phyloP scores from a whole-genome alignment of 2,329 filamentous ascomycete genomes.

The Aspergillus viridinutans region DNA sequence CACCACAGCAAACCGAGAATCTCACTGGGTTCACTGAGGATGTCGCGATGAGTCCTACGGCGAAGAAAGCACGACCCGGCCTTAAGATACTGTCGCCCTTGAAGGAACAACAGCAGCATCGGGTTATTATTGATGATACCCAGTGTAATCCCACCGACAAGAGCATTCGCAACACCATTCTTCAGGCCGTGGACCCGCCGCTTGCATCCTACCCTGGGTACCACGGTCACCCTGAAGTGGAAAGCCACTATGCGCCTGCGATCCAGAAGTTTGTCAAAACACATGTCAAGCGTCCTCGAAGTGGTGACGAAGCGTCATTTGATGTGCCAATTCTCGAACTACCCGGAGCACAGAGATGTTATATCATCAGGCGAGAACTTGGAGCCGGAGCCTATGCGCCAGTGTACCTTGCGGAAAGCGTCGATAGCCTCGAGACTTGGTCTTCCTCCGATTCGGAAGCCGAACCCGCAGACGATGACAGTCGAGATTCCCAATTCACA shows the following conservation, averaged over 20 bases:
- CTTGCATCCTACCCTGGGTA: constrained; percentile 74
- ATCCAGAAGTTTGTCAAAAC: constrained; percentile 79
- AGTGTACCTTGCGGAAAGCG: constrained; percentile 82
- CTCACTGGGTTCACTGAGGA: constrained; percentile 32
- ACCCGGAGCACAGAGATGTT: constrained; percentile 60
- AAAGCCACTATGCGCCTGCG: constrained; percentile 64
- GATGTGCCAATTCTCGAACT: constrained; percentile 66
- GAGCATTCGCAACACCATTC: constrained; percentile 67
- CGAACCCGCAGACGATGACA: constrained; percentile 42
- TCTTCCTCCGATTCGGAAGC: constrained; percentile 28
- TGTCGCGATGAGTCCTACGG: constrained; percentile 34
- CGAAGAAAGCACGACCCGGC: constrained; percentile 32
- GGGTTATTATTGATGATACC: constrained; percentile 71
- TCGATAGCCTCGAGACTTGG: constrained; percentile 48
- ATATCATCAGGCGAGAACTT: constrained; percentile 77
- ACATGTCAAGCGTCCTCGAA: constrained; percentile 48
- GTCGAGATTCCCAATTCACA: constrained; percentile 54
- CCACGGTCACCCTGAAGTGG: constrained; percentile 63
- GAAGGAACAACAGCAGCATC: constrained; percentile 26
- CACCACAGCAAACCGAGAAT: constrained; percentile 49
- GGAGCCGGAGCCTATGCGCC: constrained; percentile 93
- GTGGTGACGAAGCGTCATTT: constrained; percentile 55
- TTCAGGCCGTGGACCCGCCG: constrained; percentile 68
- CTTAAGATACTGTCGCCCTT: constrained; percentile 16
- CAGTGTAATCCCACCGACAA: constrained; percentile 89